Evolutionary conservation across 1,139 yeast genomes (phyloP), one percentile per base, ranked within the genome.

Genomic region (Blastobotrys apis): DNA sequence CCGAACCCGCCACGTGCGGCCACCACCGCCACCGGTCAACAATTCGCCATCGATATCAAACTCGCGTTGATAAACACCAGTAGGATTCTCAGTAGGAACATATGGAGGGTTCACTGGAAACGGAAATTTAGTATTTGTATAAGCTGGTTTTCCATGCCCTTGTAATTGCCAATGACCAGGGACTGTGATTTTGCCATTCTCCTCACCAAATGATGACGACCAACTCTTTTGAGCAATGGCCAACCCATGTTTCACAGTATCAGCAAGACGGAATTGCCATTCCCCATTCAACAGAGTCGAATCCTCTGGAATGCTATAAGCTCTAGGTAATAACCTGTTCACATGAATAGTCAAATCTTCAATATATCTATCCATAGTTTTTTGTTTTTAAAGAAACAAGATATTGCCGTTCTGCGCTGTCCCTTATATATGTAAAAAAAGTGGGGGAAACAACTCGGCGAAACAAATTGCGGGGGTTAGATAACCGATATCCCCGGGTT

Each of bases 151-250:
- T 12, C 67, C 68, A 41, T 48, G 58, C 4, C 68, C 69, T 47
- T 65, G 67, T 16, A 65, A 48, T 50, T 67, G 69, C 69, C 70
- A 66, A 45, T 64, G 65, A 8, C 69, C 68, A 2, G 71, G 70
- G 13, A 67, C 71, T 1, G 43, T 26, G 16, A 66, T 52, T 52
- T 51, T 55, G 4, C 44, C 26, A 5, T 20, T 35, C 26, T n/a
- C 13, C 9, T 19, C 21, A 21, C 37, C 44, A 9, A 21, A 20
- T 32, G 23, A 15, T 13, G 39, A 21, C 8, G 39, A 33, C 21
- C 42, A 22, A 29, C 36, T 45, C n/a, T 32, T 13, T 25, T 43
- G 52, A 5, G 49, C 52, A 5, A 56, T 53, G 3, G 53, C 47
- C 22, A 64, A 60, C 5, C 62, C 65, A 19, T 50, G 50, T 8